These are phyloP conservation scores for Allium fistulosum DNA, from an alignment of 106 monocot genomes.

Conservation along the genomic window DNA sequence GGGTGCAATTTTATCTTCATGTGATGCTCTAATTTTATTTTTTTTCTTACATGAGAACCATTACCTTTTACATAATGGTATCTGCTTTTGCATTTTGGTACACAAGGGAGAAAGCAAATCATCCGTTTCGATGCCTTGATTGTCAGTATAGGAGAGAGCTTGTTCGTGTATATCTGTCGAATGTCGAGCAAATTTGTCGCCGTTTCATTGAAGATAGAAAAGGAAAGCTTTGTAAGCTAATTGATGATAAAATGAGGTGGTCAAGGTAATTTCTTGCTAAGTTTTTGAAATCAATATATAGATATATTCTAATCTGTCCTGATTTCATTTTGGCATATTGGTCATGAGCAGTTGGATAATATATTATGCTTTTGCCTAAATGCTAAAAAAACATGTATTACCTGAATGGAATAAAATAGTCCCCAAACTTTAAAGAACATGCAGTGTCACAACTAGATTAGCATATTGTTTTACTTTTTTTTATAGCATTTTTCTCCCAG, in stretches of 20 bases:
- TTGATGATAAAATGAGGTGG: constrained; percentile 85
- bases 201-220: constrained; percentile 77
- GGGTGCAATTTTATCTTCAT: neutral
- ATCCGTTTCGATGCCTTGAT: constrained; percentile 92
- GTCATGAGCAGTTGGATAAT: no score
- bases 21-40: neutral
- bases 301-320: no score
- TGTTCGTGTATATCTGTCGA: constrained; percentile 75
- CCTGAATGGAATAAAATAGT: no score
- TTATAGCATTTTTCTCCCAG: no score
- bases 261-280: constrained; percentile 39
- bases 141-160: constrained; percentile 81
- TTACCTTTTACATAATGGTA: constrained; percentile 16
- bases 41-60: neutral
- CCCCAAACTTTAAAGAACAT: no score
- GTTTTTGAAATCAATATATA: no score
- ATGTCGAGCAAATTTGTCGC: constrained; percentile 84
- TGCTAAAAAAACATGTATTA: neutral
- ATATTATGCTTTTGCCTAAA: neutral
- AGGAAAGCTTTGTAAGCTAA: constrained; percentile 59
- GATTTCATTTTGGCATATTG: no score
- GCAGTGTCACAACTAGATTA: no score
- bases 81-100: constrained; percentile 25
- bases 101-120: constrained; percentile 78
- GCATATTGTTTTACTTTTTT: no score